Evolutionary conservation across 441 rosid species (phyloP), one percentile per base, ranked within the genome.

Genomic region (Pelargonium cotyledonis): DNA sequence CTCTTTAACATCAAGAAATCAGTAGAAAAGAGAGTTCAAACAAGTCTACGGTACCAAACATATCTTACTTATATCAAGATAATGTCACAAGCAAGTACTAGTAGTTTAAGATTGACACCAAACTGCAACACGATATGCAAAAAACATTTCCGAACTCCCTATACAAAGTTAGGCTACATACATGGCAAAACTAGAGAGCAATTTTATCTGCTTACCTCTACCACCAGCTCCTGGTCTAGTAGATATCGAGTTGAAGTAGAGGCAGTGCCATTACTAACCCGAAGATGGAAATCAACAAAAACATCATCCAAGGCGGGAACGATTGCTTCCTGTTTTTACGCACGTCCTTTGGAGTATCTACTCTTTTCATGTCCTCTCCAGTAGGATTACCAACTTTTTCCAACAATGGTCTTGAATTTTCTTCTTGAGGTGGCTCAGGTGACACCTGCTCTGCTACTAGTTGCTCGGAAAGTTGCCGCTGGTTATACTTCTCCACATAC

Each of bases 251-350:
- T 75, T 95, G 98, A 70, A 95, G 97, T 74, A 95, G 79, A 43
- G 99, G 98, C 78, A 95, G 80, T 0, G 98, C 94, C 99, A 95
- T 95, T 65, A 92, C 94, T 15, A 92, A 70, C 41, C 99, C 97
- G 51, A 90, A 88, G 74, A 90, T 82, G 5, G 98, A 95, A 70
- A 95, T 81, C 76, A 95, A 89, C 78, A 91, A 71, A 66, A 95
- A 47, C 88, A 89, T 76, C 79, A 90, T 69, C 98, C 99, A 92
- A 15, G 96, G 83, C 2, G 99, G 97, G 29, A 92, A 80, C 19
- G 83, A 68, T 49, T 82, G 91, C 73, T 85, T 88, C 80, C 77
- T 69, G 75, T 88, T 85, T 79, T 81, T 82, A 76, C 75, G 72
- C 53, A 35, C 72, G 65, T 79, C 85, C 75, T 74, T 77, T 2